phyloP scores from a whole-genome alignment of 1,139 yeast genomes.

The Geotrichum fermentans region DNA sequence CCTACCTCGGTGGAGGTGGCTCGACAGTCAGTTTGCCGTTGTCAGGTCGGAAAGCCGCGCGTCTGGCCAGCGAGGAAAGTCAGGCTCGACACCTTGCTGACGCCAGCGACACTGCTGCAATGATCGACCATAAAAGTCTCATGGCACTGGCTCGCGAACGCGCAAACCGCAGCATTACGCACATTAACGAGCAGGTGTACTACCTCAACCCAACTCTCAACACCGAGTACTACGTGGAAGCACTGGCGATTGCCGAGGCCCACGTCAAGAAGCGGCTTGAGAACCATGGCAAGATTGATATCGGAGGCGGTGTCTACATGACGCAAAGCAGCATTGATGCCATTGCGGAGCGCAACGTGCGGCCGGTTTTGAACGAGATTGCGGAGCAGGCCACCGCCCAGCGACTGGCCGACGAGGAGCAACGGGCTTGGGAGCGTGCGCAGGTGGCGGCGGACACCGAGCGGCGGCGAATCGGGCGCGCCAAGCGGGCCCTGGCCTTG shows the following conservation, averaged over 20 bases:
- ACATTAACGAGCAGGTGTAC: conserved; percentile 41
- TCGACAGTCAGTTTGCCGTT: conserved; percentile 18
- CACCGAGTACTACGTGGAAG: conserved; percentile 35
- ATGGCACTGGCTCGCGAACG: conserved; percentile 38
- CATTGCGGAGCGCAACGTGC: conserved; percentile 76
- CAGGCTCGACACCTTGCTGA: background rate
- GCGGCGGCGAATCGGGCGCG: conserved; percentile 24
- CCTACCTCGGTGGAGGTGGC: conserved; percentile 24
- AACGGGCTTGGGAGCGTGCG: conserved; percentile 47
- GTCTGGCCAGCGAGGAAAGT: background rate
- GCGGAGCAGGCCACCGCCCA: conserved; percentile 64
- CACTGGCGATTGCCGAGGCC: conserved; percentile 58
- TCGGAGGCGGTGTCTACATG: conserved; percentile 87
- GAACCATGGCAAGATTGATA: conserved; percentile 54
- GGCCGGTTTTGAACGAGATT: conserved; percentile 77
- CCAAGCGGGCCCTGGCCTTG: conserved; percentile 25
- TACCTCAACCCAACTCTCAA: conserved; percentile 37
- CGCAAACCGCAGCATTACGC: conserved; percentile 33
- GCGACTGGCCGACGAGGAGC: conserved; percentile 62
- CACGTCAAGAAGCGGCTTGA: conserved; percentile 54
- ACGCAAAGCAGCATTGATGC: conserved; percentile 68
- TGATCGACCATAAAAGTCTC: conserved; percentile 24
- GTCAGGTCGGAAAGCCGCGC: background rate
- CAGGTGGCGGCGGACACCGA: conserved; percentile 40
- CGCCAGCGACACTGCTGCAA: background rate